Evolutionary conservation across 2,329 filamentous ascomycete species (phyloP), one percentile per base, ranked within the genome.

Genomic region (Ustulina deusta): DNA sequence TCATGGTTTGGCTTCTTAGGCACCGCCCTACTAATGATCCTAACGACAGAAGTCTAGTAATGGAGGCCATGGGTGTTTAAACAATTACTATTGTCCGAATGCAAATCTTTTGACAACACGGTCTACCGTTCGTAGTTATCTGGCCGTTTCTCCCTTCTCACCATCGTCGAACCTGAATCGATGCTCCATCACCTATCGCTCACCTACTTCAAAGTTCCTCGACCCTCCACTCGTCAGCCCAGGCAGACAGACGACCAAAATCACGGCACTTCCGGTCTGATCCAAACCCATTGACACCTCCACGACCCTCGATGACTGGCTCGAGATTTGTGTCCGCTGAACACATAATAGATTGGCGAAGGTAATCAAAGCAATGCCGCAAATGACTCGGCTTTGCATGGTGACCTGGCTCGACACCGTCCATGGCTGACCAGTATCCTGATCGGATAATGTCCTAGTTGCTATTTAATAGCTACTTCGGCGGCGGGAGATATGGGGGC

Each of bases 401-500:
- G 22, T 57, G 54, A 36, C 54, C 32, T 27, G 57, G 34, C 46
- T 29, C 25, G 13, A 49, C 25, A 1, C 46, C 46, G 13, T 49
- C 46, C 46, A 49, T 49, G 25, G 46, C 46, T 40, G 34, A n/a
- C 32, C 44, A 40, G 29, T 56, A 48, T 13, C 57, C 57, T 17
- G n/a, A 27, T 15, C 57, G n/a, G 10, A 60, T 60, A 13, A 51
- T 51, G 20, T 60, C 57, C 57, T 60, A 49, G 38, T 27, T 25
- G 2, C 32, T 15, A 20, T 51, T 51, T 20, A 58, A 6, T 11
- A 58, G 22, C 27, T 44, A 34, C 29, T 32, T 20, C 25, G 27
- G 2, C 40, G 11, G 15, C 6, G 25, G 13, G n/a, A 34, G 17
- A 32, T 27, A n/a, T 29, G 46, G 5, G 2, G 9, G 9, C 3